phyloP scores from a whole-genome alignment of 495 filamentous ascomycete genomes.

The Baudoinia panamericana region DNA sequence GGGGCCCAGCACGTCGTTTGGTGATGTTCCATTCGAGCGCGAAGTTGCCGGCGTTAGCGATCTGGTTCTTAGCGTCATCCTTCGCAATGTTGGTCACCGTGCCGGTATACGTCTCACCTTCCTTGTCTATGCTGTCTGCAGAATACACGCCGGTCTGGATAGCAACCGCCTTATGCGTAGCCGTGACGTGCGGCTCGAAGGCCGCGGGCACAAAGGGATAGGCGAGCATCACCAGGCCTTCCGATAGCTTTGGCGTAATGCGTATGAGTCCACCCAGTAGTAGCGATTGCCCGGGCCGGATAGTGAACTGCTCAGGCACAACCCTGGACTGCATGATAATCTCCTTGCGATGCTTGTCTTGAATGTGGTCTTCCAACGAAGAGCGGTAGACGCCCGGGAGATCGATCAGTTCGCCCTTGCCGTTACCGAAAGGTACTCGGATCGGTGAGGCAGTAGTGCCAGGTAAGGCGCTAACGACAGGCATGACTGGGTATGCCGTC shows the following conservation, averaged over 20 bases:
- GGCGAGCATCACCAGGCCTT: constrained; percentile 47
- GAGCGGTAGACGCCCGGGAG: constrained; percentile 73
- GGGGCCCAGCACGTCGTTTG: constrained; percentile 46
- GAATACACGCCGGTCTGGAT: constrained; percentile 46
- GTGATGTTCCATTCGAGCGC: constrained; percentile 72
- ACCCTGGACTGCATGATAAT: constrained; percentile 66
- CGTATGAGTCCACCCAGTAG: constrained; percentile 75
- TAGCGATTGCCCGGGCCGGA: constrained; percentile 71
- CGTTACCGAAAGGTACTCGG: constrained; percentile 69
- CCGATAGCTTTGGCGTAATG: constrained; percentile 50
- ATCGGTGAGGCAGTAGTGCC: constrained; percentile 94
- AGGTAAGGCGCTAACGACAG: constrained; percentile 69
- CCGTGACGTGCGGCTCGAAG: constrained; percentile 56
- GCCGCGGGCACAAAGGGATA: constrained; percentile 49
- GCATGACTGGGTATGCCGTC: constrained; percentile 62
- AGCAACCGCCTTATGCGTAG: constrained; percentile 48
- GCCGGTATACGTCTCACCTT: constrained; percentile 44
- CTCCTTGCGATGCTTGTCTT: constrained; percentile 44
- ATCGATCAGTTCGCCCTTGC: constrained; percentile 84
- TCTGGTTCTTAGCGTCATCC: constrained; percentile 41
- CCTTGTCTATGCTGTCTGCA: background rate
- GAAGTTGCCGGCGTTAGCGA: constrained; percentile 58
- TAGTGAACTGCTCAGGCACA: constrained; percentile 49
- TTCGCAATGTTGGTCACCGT: constrained; percentile 44
- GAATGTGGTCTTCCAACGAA: constrained; percentile 54